Conservation (phyloP, 2,329 filamentous ascomycete genomes). For the Lojkania enalia region DNA sequence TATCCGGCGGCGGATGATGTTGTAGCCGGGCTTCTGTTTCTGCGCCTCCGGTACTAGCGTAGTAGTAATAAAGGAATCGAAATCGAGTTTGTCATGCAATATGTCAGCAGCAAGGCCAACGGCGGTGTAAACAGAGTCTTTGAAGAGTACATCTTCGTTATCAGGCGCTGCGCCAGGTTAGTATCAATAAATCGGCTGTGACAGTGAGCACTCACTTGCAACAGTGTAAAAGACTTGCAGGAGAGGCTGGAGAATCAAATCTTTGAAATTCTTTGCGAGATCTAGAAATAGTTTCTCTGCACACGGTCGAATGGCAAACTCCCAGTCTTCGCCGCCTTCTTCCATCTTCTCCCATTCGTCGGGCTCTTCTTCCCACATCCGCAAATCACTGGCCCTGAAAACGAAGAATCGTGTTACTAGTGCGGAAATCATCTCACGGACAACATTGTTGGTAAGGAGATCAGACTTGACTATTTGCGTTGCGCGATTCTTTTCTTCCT, state of each 20-base stretch:
- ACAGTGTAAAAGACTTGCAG: constrained; percentile 81
- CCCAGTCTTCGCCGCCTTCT: constrained; percentile 78
- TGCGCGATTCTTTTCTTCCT: constrained; percentile 74
- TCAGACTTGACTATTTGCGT: constrained; percentile 70
- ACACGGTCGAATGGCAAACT: constrained; percentile 89
- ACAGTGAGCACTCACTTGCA: constrained; percentile 57
- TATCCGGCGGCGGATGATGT: constrained; percentile 82
- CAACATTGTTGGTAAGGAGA: constrained; percentile 75
- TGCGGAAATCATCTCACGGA: constrained; percentile 78
- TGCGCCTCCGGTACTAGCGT: constrained; percentile 81
- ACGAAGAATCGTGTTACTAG: constrained; percentile 88
- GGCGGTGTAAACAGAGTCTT: constrained; percentile 93
- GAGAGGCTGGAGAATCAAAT: constrained; percentile 75
- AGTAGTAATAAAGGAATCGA: constrained; percentile 74
- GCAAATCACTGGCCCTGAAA: constrained; percentile 80
- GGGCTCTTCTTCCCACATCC: constrained; percentile 91
- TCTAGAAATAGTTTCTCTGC: constrained; percentile 94
- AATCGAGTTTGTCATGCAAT: constrained; percentile 75
- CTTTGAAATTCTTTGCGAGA: constrained; percentile 85
- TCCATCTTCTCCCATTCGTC: constrained; percentile 95
- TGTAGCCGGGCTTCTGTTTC: constrained; percentile 66
- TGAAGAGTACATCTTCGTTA: constrained; percentile 74
- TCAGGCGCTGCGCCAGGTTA: constrained; percentile 50
- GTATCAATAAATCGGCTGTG: not conserved
- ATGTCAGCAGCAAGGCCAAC: constrained; percentile 84